These are phyloP conservation scores for Cicer bijugum DNA, from an alignment of 306 rosid genomes.

Conservation along the genomic window DNA sequence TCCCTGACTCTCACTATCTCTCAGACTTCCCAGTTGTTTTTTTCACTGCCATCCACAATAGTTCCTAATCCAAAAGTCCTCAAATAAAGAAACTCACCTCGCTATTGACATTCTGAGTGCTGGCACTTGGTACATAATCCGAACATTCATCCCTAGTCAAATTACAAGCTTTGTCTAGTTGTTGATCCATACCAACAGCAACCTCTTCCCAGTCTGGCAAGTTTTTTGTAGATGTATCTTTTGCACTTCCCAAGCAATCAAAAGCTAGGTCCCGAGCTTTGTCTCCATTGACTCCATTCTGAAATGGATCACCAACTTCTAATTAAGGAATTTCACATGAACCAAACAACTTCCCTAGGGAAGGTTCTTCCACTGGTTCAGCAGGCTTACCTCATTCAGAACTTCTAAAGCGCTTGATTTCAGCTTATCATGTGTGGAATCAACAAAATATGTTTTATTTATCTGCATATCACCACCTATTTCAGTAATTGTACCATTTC, in stretches of 20 bases:
- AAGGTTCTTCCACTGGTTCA: conserved; percentile 55
- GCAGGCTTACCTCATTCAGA: conserved; percentile 60
- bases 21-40: conserved; percentile 63
- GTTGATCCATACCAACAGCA: conserved; percentile 56
- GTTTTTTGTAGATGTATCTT: conserved; percentile 45
- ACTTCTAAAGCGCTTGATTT: conserved; percentile 42
- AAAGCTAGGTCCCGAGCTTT: conserved; percentile 51
- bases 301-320: conserved; percentile 58
- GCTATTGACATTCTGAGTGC: conserved; percentile 66
- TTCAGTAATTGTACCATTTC: conserved; percentile 46
- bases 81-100: conserved; percentile 85
- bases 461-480: conserved; percentile 41
- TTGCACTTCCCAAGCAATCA: conserved; percentile 51
- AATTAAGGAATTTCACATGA: conserved; percentile 59
- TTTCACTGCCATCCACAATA: conserved; percentile 72
- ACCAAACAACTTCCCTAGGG: conserved; percentile 44
- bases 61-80: conserved; percentile 70
- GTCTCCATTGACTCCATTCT: conserved; percentile 53
- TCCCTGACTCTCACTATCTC: conserved; percentile 73
- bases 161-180: conserved; percentile 55
- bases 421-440: conserved; percentile 47
- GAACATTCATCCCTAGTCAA: conserved; percentile 54
- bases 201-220: conserved; percentile 52
- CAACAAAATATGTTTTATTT: conserved; percentile 44
- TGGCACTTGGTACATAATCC: conserved; percentile 58